Conservation (phyloP, 768 basidiomycete genomes). For the Macrocybe gigantea region DNA sequence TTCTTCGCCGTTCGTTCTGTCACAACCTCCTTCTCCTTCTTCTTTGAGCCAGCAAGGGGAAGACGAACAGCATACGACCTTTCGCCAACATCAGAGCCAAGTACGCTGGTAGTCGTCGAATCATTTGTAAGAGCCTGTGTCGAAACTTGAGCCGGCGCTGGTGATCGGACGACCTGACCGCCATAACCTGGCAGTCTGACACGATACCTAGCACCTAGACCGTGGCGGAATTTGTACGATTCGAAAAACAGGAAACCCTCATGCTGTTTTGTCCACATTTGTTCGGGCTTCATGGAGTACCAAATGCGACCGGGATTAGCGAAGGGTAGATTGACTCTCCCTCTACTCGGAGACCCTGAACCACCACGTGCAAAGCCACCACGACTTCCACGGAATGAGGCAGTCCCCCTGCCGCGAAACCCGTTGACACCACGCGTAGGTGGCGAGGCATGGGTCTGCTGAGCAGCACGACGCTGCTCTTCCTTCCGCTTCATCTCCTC, state of each 20-base stretch:
- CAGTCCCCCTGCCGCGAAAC: conserved; percentile 22
- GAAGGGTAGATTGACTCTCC: conserved; percentile 17
- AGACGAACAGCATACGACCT: conserved; percentile 49
- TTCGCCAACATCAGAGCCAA: conserved; percentile 35
- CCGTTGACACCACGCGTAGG: conserved; percentile 33
- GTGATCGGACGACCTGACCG: conserved; percentile 37
- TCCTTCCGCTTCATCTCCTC: conserved; percentile 81
- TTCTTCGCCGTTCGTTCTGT: conserved; percentile 17
- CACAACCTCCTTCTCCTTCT: conserved; percentile 28
- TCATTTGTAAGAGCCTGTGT: conserved; percentile 12
- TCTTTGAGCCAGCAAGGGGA: conserved; percentile 27
- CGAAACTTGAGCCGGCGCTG: conserved; percentile 13
- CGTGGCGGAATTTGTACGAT: conserved; percentile 50
- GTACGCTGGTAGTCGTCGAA: conserved; percentile 13
- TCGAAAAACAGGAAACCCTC: conserved; percentile 64
- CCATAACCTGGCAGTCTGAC: conserved; percentile 56
- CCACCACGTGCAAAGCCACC: conserved; percentile 39
- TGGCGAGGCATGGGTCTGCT: conserved; percentile 22
- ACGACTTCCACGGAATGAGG: conserved; percentile 26
- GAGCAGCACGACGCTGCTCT: conserved; percentile 41
- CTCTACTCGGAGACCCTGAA: conserved; percentile 21
- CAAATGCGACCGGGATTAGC: conserved; percentile 45
- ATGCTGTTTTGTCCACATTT: conserved; percentile 79
- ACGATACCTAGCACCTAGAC: conserved; percentile 48
- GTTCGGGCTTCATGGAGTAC: conserved; percentile 74